Evolutionary conservation across 192 early-diverging fungal genomes (phyloP), one percentile per base, ranked within the genome.

Genomic region (Dissophora globulifera): DNA sequence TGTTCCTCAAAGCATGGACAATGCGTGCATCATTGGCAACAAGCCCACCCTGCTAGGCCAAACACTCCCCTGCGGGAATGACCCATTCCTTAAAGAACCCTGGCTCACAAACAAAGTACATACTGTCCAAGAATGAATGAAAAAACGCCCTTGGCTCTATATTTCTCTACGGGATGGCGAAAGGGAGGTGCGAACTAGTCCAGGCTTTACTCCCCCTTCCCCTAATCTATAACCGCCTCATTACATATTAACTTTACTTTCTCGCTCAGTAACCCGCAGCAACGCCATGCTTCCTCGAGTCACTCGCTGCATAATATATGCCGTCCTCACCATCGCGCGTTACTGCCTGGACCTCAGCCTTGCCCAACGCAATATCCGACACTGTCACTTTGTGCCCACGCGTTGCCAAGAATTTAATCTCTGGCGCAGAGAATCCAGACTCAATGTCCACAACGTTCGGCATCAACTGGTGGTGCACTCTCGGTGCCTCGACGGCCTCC

Each of bases 401-500:
- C 2, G 48, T 51, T 9, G 15, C 19, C 17, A 83, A 41, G 13
- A 69, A 69, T 80, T 26, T 40, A 45, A 57, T 72, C 43, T 46
- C 62, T 40, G n/a, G 72, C 33, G 12, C 62, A 78, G 64, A 40
- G 65, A 54, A 86, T 46, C 58, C 50, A 38, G 60, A 62, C 47
- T 75, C 78, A 19, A 79, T 65, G 45, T 55, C 62, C 0, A 66
- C 72, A 2, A 52, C 42, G 63, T 97, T 82, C 4, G 96, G 96
- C 54, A 96, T 68, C 52, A 98, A 85, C 78, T 98, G 96, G 72
- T 97, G 93, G 78, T 98, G 96, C 32, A 93, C 68, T 15, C 96
- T 86, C 7, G 93, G 91, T 31, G 65, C 52, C 42, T 87, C 86
- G 0, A 97, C 80, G 1, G 96, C 95, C 19, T 88, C 64, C 54